Conservation (phyloP, 768 basidiomycete species). For the Suillus weaverae region DNA sequence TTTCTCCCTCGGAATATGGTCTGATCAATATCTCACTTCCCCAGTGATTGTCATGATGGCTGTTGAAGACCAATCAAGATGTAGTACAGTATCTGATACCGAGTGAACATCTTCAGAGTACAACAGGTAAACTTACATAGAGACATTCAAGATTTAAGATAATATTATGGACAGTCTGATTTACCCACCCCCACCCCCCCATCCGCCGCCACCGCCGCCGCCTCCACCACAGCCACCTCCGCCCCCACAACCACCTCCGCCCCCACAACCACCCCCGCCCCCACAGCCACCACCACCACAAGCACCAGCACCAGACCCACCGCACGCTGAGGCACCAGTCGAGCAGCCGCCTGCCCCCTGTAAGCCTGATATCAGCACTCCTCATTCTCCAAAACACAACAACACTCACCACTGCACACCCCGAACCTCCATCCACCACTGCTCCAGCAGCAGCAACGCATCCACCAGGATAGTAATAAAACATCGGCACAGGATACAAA, state of each 20-base stretch:
- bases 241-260: neutral
- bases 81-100: neutral
- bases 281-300: conserved; percentile 21
- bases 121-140: neutral
- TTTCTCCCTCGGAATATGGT: too few species aligned
- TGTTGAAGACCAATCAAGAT: neutral
- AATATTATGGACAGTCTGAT: neutral
- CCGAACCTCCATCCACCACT: conserved; percentile 3
- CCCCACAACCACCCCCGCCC: conserved; percentile 23
- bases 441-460: conserved; percentile 12
- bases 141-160: neutral
- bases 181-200: neutral
- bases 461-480: conserved; percentile 23
- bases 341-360: conserved; percentile 1
- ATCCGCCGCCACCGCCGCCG: neutral
- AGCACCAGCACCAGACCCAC: conserved; percentile 14
- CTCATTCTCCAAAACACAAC: neutral
- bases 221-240: conserved; percentile 5
- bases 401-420: conserved; percentile 8
- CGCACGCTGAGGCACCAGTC: neutral
- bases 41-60: neutral
- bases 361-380: neutral
- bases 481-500: conserved; percentile 40
- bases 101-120: neutral
- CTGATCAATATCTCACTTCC: too few species aligned